phyloP scores from a whole-genome alignment of 805 yeast species.

The Candida maesae region DNA sequence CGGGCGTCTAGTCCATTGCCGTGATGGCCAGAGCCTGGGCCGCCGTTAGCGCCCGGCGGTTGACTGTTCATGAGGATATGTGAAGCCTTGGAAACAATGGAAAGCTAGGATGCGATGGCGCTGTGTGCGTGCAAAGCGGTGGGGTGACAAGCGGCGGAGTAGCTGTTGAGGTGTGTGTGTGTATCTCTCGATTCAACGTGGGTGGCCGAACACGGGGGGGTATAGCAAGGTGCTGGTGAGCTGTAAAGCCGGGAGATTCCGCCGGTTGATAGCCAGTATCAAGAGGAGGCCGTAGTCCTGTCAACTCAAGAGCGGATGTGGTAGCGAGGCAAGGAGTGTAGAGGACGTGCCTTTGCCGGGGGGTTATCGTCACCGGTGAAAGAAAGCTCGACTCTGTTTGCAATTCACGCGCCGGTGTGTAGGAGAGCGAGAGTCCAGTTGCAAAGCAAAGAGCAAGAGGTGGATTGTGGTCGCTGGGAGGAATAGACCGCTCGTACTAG shows the following conservation, averaged over 20 bases:
- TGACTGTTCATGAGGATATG: constrained; percentile 4
- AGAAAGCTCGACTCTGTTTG: neutral
- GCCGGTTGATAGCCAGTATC: neutral
- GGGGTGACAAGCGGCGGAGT: too few relatives aligned
- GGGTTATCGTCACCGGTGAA: neutral
- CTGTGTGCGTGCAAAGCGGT: neutral
- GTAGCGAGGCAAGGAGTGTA: neutral
- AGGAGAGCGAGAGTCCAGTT: too few relatives aligned
- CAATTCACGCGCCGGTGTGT: too few relatives aligned
- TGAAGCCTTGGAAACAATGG: neutral
- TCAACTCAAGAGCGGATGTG: neutral
- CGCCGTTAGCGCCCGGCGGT: constrained; percentile 8
- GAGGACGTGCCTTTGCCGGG: neutral
- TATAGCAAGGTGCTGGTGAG: neutral
- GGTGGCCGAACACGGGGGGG: neutral
- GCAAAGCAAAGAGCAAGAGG: too few relatives aligned
- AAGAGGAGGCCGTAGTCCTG: neutral
- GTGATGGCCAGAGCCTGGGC: constrained; percentile 4
- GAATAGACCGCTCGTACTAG: too few relatives aligned
- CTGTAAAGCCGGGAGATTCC: neutral
- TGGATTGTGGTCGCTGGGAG: too few relatives aligned
- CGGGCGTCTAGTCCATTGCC: constrained; percentile 4
- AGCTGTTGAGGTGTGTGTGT: neutral
- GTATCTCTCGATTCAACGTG: neutral
- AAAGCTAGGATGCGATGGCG: neutral